These are phyloP conservation scores for Russula vinacea DNA, from an alignment of 768 basidiomycete species.

Conservation along the genomic window DNA sequence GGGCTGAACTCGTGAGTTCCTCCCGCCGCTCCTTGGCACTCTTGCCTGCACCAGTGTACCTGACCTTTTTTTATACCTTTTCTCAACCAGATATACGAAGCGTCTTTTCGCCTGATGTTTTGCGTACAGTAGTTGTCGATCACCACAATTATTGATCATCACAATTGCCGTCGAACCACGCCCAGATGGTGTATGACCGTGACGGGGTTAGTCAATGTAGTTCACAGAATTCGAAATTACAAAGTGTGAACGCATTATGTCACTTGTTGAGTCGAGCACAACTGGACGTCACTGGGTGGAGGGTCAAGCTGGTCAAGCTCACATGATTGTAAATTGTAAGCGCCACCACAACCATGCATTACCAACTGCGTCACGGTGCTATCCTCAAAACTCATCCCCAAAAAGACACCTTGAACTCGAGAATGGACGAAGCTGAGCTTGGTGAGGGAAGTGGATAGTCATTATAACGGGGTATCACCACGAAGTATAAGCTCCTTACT, in stretches of 20 bases:
- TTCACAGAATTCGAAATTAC: not conserved
- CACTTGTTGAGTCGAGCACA: not conserved
- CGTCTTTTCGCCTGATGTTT: slow-evolving; percentile 44
- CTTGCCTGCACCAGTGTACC: not conserved
- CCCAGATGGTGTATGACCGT: not conserved
- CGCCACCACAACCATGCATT: no score
- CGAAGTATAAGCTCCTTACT: not conserved
- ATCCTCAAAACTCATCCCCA: not conserved
- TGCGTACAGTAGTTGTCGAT: slow-evolving; percentile 4
- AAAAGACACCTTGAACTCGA: not conserved
- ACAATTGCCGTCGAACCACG: not conserved
- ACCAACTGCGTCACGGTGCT: not conserved
- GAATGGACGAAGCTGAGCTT: slow-evolving; percentile 3
- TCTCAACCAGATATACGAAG: slow-evolving; percentile 51
- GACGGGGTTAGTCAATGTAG: not conserved
- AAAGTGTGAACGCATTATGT: not conserved
- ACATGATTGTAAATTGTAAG: no score
- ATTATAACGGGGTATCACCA: not conserved
- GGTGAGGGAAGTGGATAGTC: not conserved
- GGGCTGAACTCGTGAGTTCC: slow-evolving; percentile 85
- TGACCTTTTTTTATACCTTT: not conserved
- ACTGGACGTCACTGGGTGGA: no score
- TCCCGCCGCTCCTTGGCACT: slow-evolving; percentile 30
- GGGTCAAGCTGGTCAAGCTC: no score
- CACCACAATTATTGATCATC: not conserved